Conservation (phyloP, 306 rosid genomes). For the Lagenaria siceraria region DNA sequence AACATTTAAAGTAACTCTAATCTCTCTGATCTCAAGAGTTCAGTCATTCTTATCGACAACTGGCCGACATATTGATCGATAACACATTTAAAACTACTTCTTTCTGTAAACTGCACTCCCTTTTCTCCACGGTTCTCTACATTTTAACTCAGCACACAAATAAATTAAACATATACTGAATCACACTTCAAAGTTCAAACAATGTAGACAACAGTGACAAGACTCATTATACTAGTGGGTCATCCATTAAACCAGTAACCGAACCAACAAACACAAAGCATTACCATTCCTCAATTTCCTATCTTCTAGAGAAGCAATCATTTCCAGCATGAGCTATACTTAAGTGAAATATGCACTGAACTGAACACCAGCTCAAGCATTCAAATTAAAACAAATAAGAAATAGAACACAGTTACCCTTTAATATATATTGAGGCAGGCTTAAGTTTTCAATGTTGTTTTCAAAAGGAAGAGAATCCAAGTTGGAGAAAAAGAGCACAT, state of each 20-base stretch:
- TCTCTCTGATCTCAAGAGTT: background rate
- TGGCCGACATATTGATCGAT: background rate
- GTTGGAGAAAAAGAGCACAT: conserved; percentile 55
- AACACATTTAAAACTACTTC: background rate
- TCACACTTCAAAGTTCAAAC: background rate
- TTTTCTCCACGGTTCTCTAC: background rate
- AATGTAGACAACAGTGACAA: background rate
- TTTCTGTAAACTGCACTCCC: background rate
- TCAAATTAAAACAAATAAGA: background rate
- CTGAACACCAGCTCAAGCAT: background rate
- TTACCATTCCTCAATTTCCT: background rate
- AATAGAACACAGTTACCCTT: conserved; percentile 6
- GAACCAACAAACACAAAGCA: background rate
- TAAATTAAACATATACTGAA: background rate
- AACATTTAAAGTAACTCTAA: conserved; percentile 7
- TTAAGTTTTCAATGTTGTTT: background rate
- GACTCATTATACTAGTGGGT: background rate
- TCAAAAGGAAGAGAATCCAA: conserved; percentile 38
- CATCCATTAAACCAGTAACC: background rate
- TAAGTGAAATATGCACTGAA: background rate
- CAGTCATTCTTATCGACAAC: background rate
- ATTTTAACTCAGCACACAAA: background rate
- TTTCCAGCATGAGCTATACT: background rate
- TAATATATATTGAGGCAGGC: background rate
- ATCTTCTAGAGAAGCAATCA: background rate